Evolutionary conservation across 208 protist species (phyloP), one percentile per base, ranked within the genome.

Genomic region (Leishmania mexicana): DNA sequence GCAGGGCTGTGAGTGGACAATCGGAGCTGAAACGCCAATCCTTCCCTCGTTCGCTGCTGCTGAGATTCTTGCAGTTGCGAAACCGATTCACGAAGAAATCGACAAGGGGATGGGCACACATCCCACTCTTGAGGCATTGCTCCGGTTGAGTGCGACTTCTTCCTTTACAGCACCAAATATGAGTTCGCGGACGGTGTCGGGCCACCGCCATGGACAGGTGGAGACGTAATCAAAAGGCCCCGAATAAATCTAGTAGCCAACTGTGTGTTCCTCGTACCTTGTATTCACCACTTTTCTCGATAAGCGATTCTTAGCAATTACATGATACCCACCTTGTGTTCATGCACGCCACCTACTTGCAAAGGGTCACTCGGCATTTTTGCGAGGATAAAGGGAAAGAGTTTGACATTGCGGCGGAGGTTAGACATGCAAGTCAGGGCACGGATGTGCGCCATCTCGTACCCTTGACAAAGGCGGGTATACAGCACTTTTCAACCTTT

Each of bases 321-420:
- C 70, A 74, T 40, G 15, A 42, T 3, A 76, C 57, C 42, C 40
- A 70, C 8, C 8, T 57, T 40, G 40, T 51, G 21, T 17, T 28
- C 35, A 85, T 85, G 82, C 75, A 67, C n/a, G 53, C 82, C 28
- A 79, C 78, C 6, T 85, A 79, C 57, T 68, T 85, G 28, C 54
- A 35, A 57, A 40, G 82, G 58, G 62, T 79, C 13, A 76, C 79
- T 31, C 35, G 11, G 3, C 82, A 85, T 65, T 85, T 81, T 76
- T 70, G 64, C 19, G 38, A 51, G 1, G 73, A 17, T 24, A 45
- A 28, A 24, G 31, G 71, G 0, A 51, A 81, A 2, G 24, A 51
- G 8, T 82, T 79, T 31, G 68, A 92, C 28, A 88, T 90, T 60
- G 42, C 38, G 4, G 71, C 49, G 28, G 92, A 95, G 84, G 81